These are phyloP conservation scores for Lactifluus piperatus DNA, from an alignment of 768 basidiomycete species.

Conservation along the genomic window DNA sequence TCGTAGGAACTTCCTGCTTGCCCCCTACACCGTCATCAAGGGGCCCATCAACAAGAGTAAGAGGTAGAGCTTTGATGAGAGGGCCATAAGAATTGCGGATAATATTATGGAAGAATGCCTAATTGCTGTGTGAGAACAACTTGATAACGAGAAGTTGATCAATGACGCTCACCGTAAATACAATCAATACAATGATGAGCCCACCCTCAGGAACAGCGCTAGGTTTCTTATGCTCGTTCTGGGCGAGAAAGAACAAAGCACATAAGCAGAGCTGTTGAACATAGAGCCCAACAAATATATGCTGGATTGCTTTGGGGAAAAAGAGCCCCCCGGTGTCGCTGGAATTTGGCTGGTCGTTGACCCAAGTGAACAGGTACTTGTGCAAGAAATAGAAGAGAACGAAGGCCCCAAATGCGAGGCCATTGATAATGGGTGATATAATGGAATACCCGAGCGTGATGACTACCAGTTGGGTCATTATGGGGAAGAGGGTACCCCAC, in stretches of 20 bases:
- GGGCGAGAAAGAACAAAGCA: conserved; percentile 86
- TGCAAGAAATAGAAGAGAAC: conserved; percentile 75
- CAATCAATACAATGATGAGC: conserved; percentile 78
- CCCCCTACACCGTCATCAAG: conserved; percentile 25
- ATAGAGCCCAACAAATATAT: conserved; percentile 91
- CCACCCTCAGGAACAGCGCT: conserved; percentile 66
- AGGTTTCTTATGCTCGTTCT: conserved; percentile 40
- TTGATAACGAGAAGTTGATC: not conserved
- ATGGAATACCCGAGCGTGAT: conserved; percentile 80
- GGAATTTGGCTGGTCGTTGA: conserved; percentile 56
- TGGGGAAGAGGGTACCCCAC: conserved; percentile 74
- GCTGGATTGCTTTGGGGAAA: conserved; percentile 91
- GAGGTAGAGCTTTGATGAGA: conserved; percentile 63
- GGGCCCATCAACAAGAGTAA: conserved; percentile 67
- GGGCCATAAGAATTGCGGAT: conserved; percentile 77
- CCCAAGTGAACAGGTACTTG: conserved; percentile 43
- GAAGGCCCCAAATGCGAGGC: conserved; percentile 76
- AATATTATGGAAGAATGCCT: conserved; percentile 67
- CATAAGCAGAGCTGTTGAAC: conserved; percentile 79
- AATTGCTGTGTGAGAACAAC: conserved; percentile 1
- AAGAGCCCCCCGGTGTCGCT: conserved; percentile 88
- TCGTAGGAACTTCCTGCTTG: not conserved
- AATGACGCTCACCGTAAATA: conserved; percentile 59
- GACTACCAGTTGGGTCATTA: conserved; percentile 68
- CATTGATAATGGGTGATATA: conserved; percentile 91